Conservation (phyloP, 176 grass and related monocot species). For the Oryza rufipogon region DNA sequence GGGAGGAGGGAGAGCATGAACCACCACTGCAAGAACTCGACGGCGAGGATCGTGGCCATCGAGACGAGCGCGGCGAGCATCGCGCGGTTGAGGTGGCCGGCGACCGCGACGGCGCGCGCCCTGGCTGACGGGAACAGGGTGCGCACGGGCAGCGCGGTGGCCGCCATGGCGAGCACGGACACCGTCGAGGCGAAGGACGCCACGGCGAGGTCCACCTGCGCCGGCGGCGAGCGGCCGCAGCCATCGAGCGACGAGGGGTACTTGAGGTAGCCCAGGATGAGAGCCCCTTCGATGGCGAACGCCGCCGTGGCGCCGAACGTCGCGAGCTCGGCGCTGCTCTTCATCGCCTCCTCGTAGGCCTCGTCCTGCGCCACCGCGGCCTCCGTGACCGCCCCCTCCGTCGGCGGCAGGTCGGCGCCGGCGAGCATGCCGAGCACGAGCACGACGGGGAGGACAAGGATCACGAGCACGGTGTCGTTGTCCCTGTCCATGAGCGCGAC, state of each 20-base stretch:
- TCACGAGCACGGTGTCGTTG: neutral
- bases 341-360: constrained; percentile 11
- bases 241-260: neutral
- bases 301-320: neutral
- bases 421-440: neutral
- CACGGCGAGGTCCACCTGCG: constrained; percentile 4
- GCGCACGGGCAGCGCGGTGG: constrained; percentile 17
- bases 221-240: no score
- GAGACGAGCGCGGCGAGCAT: constrained; percentile 15
- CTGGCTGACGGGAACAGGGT: neutral
- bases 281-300: neutral
- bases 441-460: neutral
- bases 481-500: constrained; percentile 1
- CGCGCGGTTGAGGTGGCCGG: neutral
- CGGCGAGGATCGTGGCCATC: neutral
- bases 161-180: constrained; percentile 4
- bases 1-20: neutral
- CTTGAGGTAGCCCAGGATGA: constrained; percentile 27
- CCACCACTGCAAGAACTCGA: constrained; percentile 11
- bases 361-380: neutral
- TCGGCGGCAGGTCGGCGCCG: neutral
- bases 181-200: constrained; percentile 27
- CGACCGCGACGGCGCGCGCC: neutral
- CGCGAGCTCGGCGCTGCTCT: constrained; percentile 8
- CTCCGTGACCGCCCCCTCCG: no score